Base-by-base conservation (phyloP, 2,329 filamentous ascomycete genomes). In the Thelonectria rubi region DNA sequence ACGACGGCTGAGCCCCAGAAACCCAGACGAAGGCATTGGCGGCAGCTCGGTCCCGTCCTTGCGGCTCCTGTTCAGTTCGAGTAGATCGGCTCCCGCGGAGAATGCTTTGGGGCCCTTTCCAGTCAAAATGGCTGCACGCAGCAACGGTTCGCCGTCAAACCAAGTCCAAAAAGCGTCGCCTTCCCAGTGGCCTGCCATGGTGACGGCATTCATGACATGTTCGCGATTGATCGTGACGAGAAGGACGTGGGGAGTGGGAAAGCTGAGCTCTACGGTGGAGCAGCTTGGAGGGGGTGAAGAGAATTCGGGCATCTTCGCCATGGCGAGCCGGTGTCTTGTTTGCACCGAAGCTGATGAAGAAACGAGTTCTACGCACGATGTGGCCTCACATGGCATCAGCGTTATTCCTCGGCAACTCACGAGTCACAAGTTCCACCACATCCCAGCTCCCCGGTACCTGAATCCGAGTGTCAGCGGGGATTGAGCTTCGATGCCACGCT, bases 81-180 rank as follows among this genome's bases (percentile, higher is more conserved):
- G 15, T 14, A 51, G 48, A 21, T 51, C 48, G 18, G 20, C 20
- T 3, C 48, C 48, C 8, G 48, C 48, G 9, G 18, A 51, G 11
- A 51, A 51, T 17, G 48, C 48, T 8, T 37, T 15, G 37, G 37
- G 15, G 5, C 48, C 34, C 11, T 34, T 37, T 9, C 48, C 48
- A 4, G 48, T 51, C 48, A 51, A 40, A 21, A 51, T 39, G 5
- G 48, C 48, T 11, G 18, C 37, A 11, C 48, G 48, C 9, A 51
- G 48, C 18, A 17, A 51, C 3, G 48, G 48, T 18, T 40, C 48
- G 2, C 10, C 9, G 9, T 51, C 48, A n/a, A 17, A 40, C 48
- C 34, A 51, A n/a, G n/a, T 51, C 48, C 34, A 51, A 5, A 51
- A 14, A n/a, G 18, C 20, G 18, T 40, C 48, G 15, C 37, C 32